Conservation (phyloP, 164 flowering plant genomes). For the Akebia trifoliata region DNA sequence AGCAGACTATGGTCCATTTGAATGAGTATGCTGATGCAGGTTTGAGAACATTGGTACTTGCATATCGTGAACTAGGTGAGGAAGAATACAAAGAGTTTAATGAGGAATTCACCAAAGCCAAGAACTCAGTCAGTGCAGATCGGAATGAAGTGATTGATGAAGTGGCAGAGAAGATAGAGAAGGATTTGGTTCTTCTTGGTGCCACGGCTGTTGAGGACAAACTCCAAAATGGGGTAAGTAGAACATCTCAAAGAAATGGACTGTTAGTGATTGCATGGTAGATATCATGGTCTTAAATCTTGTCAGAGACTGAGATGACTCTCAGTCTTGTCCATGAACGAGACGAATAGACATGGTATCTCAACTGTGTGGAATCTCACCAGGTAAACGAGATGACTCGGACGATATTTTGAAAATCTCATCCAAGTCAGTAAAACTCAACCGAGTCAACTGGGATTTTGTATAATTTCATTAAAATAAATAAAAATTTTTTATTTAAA, state of each 20-base stretch:
- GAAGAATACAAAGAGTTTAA: constrained; percentile 61
- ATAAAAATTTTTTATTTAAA: no score
- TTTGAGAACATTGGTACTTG: constrained; percentile 84
- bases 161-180: constrained; percentile 64
- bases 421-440: no score
- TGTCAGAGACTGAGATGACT: neutral
- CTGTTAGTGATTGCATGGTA: neutral
- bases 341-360: no score
- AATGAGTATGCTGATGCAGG: constrained; percentile 93
- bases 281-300: no score
- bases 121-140: constrained; percentile 68
- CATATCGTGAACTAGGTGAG: constrained; percentile 72
- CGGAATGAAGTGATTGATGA: constrained; percentile 65
- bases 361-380: no score
- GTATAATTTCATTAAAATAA: no score
- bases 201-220: constrained; percentile 80
- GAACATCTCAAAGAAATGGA: neutral
- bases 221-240: constrained; percentile 64
- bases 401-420: no score
- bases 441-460: no score
- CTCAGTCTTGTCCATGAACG: no score
- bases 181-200: constrained; percentile 69
- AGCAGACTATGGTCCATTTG: constrained; percentile 61
- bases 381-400: no score
- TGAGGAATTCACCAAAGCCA: constrained; percentile 59